phyloP scores from a whole-genome alignment of 495 filamentous ascomycete genomes.

The Talaromyces adpressus region DNA sequence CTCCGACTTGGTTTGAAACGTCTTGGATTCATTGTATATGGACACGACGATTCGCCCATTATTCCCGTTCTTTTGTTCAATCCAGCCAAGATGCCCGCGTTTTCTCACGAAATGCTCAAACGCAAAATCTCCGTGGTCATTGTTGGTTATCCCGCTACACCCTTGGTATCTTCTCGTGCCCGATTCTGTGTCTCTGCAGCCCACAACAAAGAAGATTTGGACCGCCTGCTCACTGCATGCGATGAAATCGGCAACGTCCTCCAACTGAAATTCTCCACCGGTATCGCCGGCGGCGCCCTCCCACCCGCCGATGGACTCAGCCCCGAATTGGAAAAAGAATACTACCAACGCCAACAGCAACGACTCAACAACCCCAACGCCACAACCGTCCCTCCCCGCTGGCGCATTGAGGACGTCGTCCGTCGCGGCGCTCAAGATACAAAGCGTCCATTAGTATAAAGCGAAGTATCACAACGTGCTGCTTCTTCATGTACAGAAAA shows the following conservation, averaged over 20 bases:
- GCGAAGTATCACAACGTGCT: neutral
- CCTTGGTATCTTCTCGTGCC: constrained; percentile 85
- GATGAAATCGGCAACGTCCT: constrained; percentile 88
- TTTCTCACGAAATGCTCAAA: constrained; percentile 95
- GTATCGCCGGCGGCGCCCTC: constrained; percentile 79
- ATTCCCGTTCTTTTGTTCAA: constrained; percentile 91
- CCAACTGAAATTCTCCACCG: constrained; percentile 92
- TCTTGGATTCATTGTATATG: constrained; percentile 92
- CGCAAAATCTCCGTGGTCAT: constrained; percentile 98
- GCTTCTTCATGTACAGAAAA: neutral
- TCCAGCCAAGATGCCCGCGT: constrained; percentile 95
- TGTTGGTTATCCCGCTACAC: constrained; percentile 96
- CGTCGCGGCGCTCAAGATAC: constrained; percentile 71
- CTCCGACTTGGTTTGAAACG: constrained; percentile 94
- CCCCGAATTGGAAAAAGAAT: constrained; percentile 62
- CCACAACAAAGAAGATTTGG: constrained; percentile 96
- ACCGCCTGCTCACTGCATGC: constrained; percentile 81
- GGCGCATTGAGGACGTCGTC: constrained; percentile 75
- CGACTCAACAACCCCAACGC: constrained; percentile 15
- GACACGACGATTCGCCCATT: constrained; percentile 96
- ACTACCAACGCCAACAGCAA: constrained; percentile 30
- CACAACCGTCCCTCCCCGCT: constrained; percentile 63
- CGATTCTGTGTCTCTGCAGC: constrained; percentile 94
- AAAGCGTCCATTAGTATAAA: constrained; percentile 50
- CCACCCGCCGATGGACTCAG: constrained; percentile 62